A percentile compares a stretch with the other conserved stretches of the same genome.
Conservation (phyloP, 495 filamentous ascomycete genomes). For the Penicillium bialowiezense region DNA sequence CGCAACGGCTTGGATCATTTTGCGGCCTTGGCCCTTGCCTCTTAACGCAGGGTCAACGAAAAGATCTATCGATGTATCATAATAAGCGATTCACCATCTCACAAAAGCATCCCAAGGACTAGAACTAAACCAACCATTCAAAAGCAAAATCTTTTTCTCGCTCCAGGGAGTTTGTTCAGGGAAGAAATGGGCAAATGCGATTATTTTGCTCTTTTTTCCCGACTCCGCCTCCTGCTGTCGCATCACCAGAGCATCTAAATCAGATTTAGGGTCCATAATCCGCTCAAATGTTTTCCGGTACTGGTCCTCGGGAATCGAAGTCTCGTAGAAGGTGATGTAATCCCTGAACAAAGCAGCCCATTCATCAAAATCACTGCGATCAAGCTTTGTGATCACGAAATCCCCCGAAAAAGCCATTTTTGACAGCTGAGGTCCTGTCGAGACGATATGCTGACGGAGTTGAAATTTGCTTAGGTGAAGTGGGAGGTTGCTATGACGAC, state of each 20-base stretch:
- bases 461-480: too few relatives aligned
- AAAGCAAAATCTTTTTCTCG: constrained; percentile 10
- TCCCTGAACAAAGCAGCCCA: constrained; percentile 6
- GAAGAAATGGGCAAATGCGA: constrained; percentile 12
- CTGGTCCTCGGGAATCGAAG: constrained; percentile 9
- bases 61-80: constrained; percentile 5
- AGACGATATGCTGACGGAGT: too few relatives aligned
- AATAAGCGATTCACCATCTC: background rate
- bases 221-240: constrained; percentile 3
- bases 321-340: constrained; percentile 11
- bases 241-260: constrained; percentile 9
- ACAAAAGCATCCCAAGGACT: too few relatives aligned
- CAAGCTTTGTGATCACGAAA: constrained; percentile 7
- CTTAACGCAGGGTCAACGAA: constrained; percentile 10
- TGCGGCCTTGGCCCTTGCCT: constrained; percentile 12
- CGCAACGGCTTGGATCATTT: constrained; percentile 9
- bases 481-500: too few relatives aligned
- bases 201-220: constrained; percentile 5
- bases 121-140: constrained; percentile 1
- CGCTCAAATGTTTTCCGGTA: constrained; percentile 9
- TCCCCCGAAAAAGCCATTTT: constrained; percentile 6
- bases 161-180: constrained; percentile 12
- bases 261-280: constrained; percentile 1
- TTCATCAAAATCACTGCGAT: constrained; percentile 6
- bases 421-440: background rate